Conservation (phyloP, 1,139 yeast genomes). For the Zygosaccharomyces pseudobailii region DNA sequence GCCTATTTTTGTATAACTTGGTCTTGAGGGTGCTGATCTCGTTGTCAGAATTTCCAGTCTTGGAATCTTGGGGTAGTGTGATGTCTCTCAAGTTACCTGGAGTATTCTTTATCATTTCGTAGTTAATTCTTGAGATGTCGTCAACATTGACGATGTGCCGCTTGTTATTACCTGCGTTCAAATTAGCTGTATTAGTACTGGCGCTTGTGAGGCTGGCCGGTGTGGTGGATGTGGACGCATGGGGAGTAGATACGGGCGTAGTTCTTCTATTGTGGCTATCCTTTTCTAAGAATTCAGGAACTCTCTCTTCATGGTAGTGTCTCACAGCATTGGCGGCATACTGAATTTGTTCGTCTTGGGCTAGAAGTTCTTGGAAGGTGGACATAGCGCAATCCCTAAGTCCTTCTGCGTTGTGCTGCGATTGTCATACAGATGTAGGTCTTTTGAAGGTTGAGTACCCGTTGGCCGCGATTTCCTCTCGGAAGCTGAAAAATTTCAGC, state of each 20-base stretch:
- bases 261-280: slow-evolving; percentile 9
- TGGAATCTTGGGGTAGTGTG: slow-evolving; percentile 5
- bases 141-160: slow-evolving; percentile 32
- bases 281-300: slow-evolving; percentile 9
- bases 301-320: slow-evolving; percentile 13
- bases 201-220: not conserved
- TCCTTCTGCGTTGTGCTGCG: slow-evolving; percentile 2
- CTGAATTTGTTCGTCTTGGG: slow-evolving; percentile 13
- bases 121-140: slow-evolving; percentile 32
- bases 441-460: not conserved
- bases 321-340: slow-evolving; percentile 18
- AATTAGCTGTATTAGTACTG: not conserved
- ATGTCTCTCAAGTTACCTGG: slow-evolving; percentile 28
- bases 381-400: slow-evolving; percentile 17
- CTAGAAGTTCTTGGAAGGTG: slow-evolving; percentile 10
- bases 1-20: slow-evolving; percentile 25
- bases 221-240: not conserved
- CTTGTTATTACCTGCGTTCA: slow-evolving; percentile 18
- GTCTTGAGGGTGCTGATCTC: slow-evolving; percentile 29
- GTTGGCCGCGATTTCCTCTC: slow-evolving; percentile 1
- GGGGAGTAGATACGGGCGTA: not conserved
- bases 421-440: not conserved
- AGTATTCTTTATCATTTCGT: slow-evolving; percentile 32
- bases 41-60: slow-evolving; percentile 9
- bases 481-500: slow-evolving; percentile 3